These are phyloP conservation scores for Colletotrichum horii DNA, from an alignment of 2,329 filamentous ascomycete species.

Conservation along the genomic window DNA sequence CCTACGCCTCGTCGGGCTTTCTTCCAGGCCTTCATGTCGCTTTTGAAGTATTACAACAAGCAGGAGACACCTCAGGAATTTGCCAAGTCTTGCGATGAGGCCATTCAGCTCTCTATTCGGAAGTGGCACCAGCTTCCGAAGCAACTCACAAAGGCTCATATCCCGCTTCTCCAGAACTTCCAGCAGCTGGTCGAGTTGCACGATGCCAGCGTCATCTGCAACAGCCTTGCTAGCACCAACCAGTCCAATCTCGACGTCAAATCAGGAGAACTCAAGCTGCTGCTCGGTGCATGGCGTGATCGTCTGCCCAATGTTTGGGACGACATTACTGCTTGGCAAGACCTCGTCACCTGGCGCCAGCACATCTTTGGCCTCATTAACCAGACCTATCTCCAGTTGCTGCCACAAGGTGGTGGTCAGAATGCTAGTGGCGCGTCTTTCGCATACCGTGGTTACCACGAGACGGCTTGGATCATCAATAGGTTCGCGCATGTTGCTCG, in stretches of 20 bases:
- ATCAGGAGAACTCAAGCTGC: constrained; percentile 91
- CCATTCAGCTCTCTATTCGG: constrained; percentile 93
- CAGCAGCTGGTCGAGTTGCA: constrained; percentile 97
- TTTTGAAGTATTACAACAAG: constrained; percentile 93
- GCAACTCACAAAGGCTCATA: constrained; percentile 91
- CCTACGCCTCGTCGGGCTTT: constrained; percentile 93
- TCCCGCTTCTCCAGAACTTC: constrained; percentile 95
- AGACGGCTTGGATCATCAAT: constrained; percentile 99
- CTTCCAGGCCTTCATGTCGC: constrained; percentile 97
- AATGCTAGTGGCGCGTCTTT: constrained; percentile 91
- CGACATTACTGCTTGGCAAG: constrained; percentile 99
- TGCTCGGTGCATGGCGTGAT: constrained; percentile 94
- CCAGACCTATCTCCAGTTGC: constrained; percentile 83
- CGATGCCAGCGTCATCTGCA: constrained; percentile 95
- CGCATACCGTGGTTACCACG: constrained; percentile 95
- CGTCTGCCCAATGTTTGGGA: constrained; percentile 98
- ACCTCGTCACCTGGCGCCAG: constrained; percentile 98
- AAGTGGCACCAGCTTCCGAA: constrained; percentile 99
- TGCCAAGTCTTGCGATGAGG: constrained; percentile 90
- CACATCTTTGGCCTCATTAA: constrained; percentile 99
- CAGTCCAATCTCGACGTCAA: constrained; percentile 88
- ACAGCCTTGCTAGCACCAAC: constrained; percentile 85
- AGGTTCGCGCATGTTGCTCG: constrained; percentile 96
- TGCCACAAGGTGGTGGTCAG: constrained; percentile 76
- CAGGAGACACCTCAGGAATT: constrained; percentile 83